A percentile compares a stretch with the other conserved stretches of the same genome.
phyloP scores from a whole-genome alignment of 139 green algal genomes.

The Ulvella scutata region DNA sequence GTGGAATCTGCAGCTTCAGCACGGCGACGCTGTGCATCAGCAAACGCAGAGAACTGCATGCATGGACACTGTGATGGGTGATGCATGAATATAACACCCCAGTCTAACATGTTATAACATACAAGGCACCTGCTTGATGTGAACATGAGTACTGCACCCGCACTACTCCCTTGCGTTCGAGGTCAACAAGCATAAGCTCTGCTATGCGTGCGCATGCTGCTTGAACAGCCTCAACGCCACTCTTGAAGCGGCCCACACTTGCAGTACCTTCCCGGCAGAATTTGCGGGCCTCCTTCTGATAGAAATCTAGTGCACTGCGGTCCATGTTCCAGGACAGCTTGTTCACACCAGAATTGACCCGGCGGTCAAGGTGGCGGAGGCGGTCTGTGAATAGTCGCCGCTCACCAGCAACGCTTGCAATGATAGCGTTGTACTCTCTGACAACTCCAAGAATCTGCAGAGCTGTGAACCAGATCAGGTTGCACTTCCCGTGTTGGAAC shows the following conservation, averaged over 20 bases:
- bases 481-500: too few species aligned
- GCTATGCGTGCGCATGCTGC: constrained; percentile 35
- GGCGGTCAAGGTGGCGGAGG: constrained; percentile 66
- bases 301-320: constrained; percentile 60
- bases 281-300: constrained; percentile 46
- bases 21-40: not conserved
- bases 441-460: not conserved
- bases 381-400: constrained; percentile 66
- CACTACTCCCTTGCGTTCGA: constrained; percentile 72
- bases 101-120: too few species aligned
- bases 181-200: constrained; percentile 50
- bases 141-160: not conserved
- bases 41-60: not conserved
- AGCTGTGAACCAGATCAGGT: not conserved
- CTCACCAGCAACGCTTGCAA: constrained; percentile 16
- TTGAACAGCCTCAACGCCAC: constrained; percentile 31
- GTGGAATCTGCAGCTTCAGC: not conserved
- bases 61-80: too few species aligned
- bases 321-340: constrained; percentile 59
- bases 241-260: constrained; percentile 58
- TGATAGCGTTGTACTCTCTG: not conserved
- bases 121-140: not conserved
- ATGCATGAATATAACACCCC: too few species aligned
- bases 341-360: constrained; percentile 61
- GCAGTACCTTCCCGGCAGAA: constrained; percentile 52